These are phyloP conservation scores for Penicillium samsonianum DNA, from an alignment of 495 filamentous ascomycete species.

Conservation along the genomic window DNA sequence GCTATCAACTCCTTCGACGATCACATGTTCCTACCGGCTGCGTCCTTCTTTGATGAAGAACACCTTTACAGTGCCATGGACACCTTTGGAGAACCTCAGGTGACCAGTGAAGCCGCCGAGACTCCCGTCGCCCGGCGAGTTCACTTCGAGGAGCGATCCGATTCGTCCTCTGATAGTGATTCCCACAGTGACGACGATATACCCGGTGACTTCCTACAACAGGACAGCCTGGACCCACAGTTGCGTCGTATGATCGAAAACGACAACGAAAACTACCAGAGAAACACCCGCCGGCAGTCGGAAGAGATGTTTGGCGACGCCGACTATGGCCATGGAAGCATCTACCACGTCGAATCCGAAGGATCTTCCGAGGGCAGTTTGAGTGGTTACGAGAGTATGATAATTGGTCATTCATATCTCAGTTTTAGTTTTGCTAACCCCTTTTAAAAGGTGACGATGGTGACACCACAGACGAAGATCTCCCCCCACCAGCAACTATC, in stretches of 20 bases:
- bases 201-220: slow-evolving; percentile 70
- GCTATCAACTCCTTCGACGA: slow-evolving; percentile 55
- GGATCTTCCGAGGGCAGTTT: slow-evolving; percentile 57
- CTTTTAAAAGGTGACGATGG: slow-evolving; percentile 67
- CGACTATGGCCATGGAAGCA: slow-evolving; percentile 49
- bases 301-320: slow-evolving; percentile 48
- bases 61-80: slow-evolving; percentile 51
- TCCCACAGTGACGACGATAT: slow-evolving; percentile 59
- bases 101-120: slow-evolving; percentile 47
- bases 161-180: slow-evolving; percentile 55
- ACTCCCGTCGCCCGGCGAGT: slow-evolving; percentile 49
- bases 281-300: slow-evolving; percentile 46
- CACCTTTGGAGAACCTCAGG: slow-evolving; percentile 45
- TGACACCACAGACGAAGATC: slow-evolving; percentile 83
- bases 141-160: slow-evolving; percentile 51
- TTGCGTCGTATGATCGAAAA: slow-evolving; percentile 70
- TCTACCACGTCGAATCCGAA: slow-evolving; percentile 55
- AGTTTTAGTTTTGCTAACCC: slow-evolving; percentile 53
- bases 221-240: slow-evolving; percentile 66
- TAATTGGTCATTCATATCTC: slow-evolving; percentile 19
- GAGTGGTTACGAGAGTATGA: slow-evolving; percentile 78
- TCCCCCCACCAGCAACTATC: slow-evolving; percentile 57
- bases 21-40: slow-evolving; percentile 47
- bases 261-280: slow-evolving; percentile 47
- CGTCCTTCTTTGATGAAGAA: slow-evolving; percentile 55